Percentiles rank a stretch among this genome's conserved stretches.
Evolutionary conservation across 495 filamentous ascomycete genomes (phyloP).

Genomic region (Penicillium salamii): DNA sequence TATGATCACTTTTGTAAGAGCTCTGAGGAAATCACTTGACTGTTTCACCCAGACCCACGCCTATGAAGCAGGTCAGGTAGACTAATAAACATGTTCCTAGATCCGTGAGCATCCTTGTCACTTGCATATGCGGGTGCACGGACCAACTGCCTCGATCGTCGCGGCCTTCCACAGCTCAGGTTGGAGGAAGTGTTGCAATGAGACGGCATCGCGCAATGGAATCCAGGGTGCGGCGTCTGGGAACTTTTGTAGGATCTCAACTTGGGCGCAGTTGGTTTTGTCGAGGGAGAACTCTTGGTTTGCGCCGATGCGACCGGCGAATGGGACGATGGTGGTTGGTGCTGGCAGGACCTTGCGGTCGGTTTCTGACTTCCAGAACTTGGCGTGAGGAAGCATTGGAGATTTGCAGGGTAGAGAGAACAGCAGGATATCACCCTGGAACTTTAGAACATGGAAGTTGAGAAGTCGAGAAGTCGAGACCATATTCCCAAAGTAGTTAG

Average conservation of each 20-base stretch:
- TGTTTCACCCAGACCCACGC: too few species aligned
- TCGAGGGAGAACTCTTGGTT: conserved; percentile 35
- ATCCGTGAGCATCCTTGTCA: too few species aligned
- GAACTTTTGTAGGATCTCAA: conserved; percentile 17
- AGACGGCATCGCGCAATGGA: conserved; percentile 20
- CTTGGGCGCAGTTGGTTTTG: conserved; percentile 21
- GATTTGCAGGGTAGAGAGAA: too few species aligned
- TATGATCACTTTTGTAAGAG: background rate
- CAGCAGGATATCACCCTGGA: too few species aligned
- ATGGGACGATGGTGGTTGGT: conserved; percentile 13
- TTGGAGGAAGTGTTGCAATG: conserved; percentile 22
- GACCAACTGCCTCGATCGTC: conserved; percentile 22
- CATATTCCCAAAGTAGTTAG: too few species aligned
- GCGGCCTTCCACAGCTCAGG: conserved; percentile 35
- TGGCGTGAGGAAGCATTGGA: too few species aligned
- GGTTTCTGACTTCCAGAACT: too few species aligned
- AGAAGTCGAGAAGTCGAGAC: too few species aligned
- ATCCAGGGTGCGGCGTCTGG: conserved; percentile 36
- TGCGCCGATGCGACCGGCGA: conserved; percentile 40
- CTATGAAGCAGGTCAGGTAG: too few species aligned
- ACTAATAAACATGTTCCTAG: too few species aligned
- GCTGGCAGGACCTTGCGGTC: background rate
- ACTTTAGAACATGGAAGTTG: too few species aligned
- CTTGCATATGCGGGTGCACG: background rate
- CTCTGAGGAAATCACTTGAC: background rate